These are phyloP conservation scores for Polysphondylium violaceum DNA, from an alignment of 78 protist species.

Conservation along the genomic window DNA sequence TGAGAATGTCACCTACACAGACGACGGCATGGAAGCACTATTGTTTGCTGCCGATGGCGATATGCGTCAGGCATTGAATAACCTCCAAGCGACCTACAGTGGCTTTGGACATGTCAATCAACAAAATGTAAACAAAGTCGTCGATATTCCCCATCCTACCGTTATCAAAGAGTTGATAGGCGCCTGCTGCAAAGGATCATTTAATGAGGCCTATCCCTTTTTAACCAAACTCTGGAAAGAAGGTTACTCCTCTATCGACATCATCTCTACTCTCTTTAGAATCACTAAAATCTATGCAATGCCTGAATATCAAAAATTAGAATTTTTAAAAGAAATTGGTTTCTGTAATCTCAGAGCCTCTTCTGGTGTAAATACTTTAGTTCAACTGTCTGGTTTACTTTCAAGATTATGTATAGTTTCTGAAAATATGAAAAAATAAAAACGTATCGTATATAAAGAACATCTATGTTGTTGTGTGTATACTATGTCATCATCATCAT, in stretches of 20 bases:
- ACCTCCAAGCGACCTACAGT: conserved; percentile 94
- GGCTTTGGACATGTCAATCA: conserved; percentile 94
- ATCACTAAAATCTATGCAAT: conserved; percentile 75
- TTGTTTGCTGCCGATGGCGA: conserved; percentile 98
- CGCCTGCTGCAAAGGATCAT: conserved; percentile 45
- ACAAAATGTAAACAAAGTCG: conserved; percentile 95
- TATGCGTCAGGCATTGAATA: conserved; percentile 97
- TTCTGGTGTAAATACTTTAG: conserved; percentile 91
- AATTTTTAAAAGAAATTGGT: conserved; percentile 92
- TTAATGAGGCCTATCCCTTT: conserved; percentile 37
- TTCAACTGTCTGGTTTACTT: conserved; percentile 95
- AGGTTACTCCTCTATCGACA: conserved; percentile 94
- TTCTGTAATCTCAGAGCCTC: conserved; percentile 86
- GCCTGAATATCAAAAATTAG: conserved; percentile 85
- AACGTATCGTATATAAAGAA: too few relatives aligned
- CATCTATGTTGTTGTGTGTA: too few relatives aligned
- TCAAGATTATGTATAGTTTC: conserved; percentile 83
- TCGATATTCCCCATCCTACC: conserved; percentile 99
- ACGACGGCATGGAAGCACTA: conserved; percentile 95
- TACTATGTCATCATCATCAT: too few relatives aligned
- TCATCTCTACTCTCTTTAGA: conserved; percentile 88
- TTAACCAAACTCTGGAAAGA: conserved; percentile 50
- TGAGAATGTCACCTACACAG: conserved; percentile 71
- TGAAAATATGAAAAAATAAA: conserved; percentile 31
- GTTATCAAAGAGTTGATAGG: conserved; percentile 70